These are phyloP conservation scores for Ilyonectria sp. DNA, from an alignment of 2,329 filamentous ascomycete genomes.

Conservation along the genomic window DNA sequence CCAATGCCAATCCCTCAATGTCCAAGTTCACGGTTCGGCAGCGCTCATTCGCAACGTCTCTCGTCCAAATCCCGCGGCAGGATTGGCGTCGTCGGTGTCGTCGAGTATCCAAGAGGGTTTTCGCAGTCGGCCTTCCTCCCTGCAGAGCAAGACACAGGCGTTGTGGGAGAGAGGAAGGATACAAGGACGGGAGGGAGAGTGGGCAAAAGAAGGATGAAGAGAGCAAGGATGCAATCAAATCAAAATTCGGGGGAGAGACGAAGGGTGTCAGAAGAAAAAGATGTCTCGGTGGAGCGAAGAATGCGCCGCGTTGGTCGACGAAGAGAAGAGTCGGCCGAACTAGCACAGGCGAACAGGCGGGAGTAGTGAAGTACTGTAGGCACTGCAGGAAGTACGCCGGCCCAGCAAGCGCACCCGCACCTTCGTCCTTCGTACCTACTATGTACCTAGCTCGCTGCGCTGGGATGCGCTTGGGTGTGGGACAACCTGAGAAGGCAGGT, in stretches of 20 bases:
- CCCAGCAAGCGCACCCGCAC: neutral
- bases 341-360: neutral
- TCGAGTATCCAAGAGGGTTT: neutral
- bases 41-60: neutral
- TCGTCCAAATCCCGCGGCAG: neutral
- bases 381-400: neutral
- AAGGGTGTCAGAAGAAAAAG: slow-evolving; percentile 25
- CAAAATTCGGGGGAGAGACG: slow-evolving; percentile 8
- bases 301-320: slow-evolving; percentile 18
- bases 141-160: slow-evolving; percentile 10
- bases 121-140: slow-evolving; percentile 2
- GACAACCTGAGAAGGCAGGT: neutral
- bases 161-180: neutral
- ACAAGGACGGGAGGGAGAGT: slow-evolving; percentile 23
- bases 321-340: neutral
- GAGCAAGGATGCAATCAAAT: slow-evolving; percentile 19
- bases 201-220: slow-evolving; percentile 40
- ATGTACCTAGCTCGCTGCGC: neutral
- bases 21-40: neutral
- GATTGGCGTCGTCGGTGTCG: neutral
- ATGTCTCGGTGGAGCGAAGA: slow-evolving; percentile 24
- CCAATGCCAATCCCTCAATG: slow-evolving; percentile 17
- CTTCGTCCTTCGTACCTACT: neutral
- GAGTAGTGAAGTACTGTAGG: neutral
- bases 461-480: neutral